Percentiles rank a stretch among this genome's conserved stretches.
These are phyloP conservation scores for Lizanozyma gosingica DNA, from an alignment of 1,139 yeast genomes.

Conservation along the genomic window DNA sequence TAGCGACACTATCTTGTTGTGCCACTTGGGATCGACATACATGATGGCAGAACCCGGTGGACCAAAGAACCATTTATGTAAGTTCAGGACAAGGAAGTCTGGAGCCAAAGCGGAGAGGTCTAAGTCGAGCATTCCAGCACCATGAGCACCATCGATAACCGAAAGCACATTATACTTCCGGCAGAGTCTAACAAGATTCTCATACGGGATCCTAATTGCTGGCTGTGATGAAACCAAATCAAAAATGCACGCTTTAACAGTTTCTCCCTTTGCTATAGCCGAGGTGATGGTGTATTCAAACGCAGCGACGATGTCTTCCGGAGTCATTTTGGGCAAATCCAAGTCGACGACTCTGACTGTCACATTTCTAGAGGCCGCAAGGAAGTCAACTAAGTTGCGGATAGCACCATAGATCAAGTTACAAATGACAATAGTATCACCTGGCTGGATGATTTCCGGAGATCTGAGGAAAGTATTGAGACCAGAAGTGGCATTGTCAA, in stretches of 20 bases:
- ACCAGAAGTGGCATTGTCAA: conserved; percentile 54
- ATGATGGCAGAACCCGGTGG: conserved; percentile 55
- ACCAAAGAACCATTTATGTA: conserved; percentile 62
- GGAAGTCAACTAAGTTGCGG: conserved; percentile 41
- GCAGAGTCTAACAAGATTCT: conserved; percentile 39
- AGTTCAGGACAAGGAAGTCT: conserved; percentile 53
- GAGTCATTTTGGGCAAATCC: conserved; percentile 37
- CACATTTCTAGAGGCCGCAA: conserved; percentile 34
- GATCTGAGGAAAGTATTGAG: conserved; percentile 52
- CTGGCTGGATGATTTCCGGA: conserved; percentile 34
- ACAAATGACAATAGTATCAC: conserved; percentile 46
- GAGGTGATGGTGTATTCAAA: conserved; percentile 24
- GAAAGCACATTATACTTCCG: conserved; percentile 40
- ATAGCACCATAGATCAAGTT: conserved; percentile 54
- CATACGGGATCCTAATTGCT: conserved; percentile 51
- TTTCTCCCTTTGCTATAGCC: conserved; percentile 8
- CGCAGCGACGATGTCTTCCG: conserved; percentile 34
- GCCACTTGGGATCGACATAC: conserved; percentile 48
- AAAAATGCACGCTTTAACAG: conserved; percentile 39
- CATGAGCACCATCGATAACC: conserved; percentile 67
- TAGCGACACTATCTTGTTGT: conserved; percentile 42
- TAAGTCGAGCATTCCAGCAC: conserved; percentile 47
- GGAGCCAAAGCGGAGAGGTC: conserved; percentile 40
- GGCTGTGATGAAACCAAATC: conserved; percentile 63
- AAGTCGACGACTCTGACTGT: conserved; percentile 37